Conservation (phyloP, 257 asterid genomes). For the Solanum corneliomulleri region DNA sequence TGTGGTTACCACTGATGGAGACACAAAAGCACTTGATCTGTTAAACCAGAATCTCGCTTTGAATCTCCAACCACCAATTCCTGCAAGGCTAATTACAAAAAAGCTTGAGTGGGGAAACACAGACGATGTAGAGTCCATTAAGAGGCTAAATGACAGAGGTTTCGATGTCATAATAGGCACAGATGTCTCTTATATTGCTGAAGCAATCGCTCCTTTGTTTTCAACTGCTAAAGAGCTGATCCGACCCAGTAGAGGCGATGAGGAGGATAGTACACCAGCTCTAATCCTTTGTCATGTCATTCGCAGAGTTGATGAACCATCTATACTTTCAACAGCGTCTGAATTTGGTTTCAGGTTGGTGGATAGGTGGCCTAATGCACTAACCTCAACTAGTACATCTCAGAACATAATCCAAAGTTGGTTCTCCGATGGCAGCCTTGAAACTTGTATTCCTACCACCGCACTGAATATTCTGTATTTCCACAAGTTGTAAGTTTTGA, state of each 20-base stretch:
- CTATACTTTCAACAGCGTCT: slow-evolving; percentile 53
- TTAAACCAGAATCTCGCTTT: slow-evolving; percentile 42
- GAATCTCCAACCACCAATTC: slow-evolving; percentile 35
- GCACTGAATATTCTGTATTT: slow-evolving; percentile 74
- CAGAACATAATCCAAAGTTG: slow-evolving; percentile 32
- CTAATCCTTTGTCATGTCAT: slow-evolving; percentile 69
- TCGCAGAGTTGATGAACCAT: slow-evolving; percentile 80
- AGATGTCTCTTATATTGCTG: slow-evolving; percentile 59
- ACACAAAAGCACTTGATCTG: slow-evolving; percentile 52
- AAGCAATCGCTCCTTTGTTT: slow-evolving; percentile 62
- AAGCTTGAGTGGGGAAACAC: slow-evolving; percentile 71
- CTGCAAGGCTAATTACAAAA: slow-evolving; percentile 19
- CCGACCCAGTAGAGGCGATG: neutral
- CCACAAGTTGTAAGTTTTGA: slow-evolving; percentile 13
- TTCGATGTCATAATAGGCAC: slow-evolving; percentile 86
- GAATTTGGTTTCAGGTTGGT: slow-evolving; percentile 44
- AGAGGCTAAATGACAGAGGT: slow-evolving; percentile 33
- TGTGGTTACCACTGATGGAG: slow-evolving; percentile 90
- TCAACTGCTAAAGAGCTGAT: slow-evolving; percentile 64
- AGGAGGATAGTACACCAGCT: slow-evolving; percentile 19
- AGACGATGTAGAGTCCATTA: slow-evolving; percentile 39
- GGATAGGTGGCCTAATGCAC: slow-evolving; percentile 48
- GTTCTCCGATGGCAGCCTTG: slow-evolving; percentile 25
- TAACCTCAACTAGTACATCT: slow-evolving; percentile 4
- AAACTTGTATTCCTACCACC: slow-evolving; percentile 24